Conservation (phyloP, 768 basidiomycete species). For the Suillus decipiens region DNA sequence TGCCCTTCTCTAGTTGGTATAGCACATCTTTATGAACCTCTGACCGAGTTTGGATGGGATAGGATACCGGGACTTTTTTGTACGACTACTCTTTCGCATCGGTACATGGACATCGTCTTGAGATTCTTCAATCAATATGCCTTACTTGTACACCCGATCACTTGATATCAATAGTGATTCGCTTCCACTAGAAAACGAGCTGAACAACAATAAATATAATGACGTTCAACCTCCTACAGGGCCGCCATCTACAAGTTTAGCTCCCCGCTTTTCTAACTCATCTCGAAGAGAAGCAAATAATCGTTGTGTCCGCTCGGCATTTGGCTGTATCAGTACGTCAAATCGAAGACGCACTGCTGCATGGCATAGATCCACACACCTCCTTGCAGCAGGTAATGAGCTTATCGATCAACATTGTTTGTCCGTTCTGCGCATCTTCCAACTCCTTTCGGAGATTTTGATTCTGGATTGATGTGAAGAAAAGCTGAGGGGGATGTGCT, state of each 20-base stretch:
- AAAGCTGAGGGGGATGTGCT: neutral
- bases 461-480: slow-evolving; percentile 42
- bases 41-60: slow-evolving; percentile 2
- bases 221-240: slow-evolving; percentile 44
- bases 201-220: slow-evolving; percentile 10
- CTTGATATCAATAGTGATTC: slow-evolving; percentile 17
- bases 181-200: neutral
- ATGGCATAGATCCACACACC: slow-evolving; percentile 45
- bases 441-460: slow-evolving; percentile 73
- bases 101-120: slow-evolving; percentile 10
- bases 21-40: slow-evolving; percentile 12
- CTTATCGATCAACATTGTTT: slow-evolving; percentile 81
- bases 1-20: slow-evolving; percentile 49
- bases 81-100: slow-evolving; percentile 9
- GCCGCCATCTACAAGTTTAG: slow-evolving; percentile 44
- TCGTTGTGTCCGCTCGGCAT: slow-evolving; percentile 80
- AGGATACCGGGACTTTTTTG: slow-evolving; percentile 5
- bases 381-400: slow-evolving; percentile 86
- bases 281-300: slow-evolving; percentile 80
- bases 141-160: slow-evolving; percentile 12
- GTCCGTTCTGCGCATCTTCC: slow-evolving; percentile 77
- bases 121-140: slow-evolving; percentile 6
- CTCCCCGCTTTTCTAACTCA: slow-evolving; percentile 73
- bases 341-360: slow-evolving; percentile 11
- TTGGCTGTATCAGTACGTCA: slow-evolving; percentile 52